Evolutionary conservation across 768 basidiomycete species (phyloP), one percentile per base, ranked within the genome.

Genomic region (Termitomyces sp.): DNA sequence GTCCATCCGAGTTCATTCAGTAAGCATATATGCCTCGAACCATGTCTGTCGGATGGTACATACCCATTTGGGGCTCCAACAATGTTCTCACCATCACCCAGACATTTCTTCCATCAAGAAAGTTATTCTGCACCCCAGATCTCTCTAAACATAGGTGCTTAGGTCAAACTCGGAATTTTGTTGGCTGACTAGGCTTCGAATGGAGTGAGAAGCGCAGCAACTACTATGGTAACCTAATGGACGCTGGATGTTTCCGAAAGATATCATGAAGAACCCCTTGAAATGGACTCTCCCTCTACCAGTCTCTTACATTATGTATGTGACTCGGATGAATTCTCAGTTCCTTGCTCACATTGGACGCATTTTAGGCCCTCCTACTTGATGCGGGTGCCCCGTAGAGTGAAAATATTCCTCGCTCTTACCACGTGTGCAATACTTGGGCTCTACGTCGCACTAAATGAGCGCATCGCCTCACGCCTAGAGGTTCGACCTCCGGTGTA

Each of bases 401-500:
- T 14, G 13, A 49, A 49, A 49, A 20, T 49, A 34, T 34, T 14
- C 47, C 7, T 49, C 13, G 20, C 22, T 49, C 14, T 49, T 34
- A 22, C 33, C 47, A 49, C 32, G 6, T 34, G 33, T 30, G 33
- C 20, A 8, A 9, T 34, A 32, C 47, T 49, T 34, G 20, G 33
- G 20, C n/a, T 22, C 32, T 49, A 16, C 20, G 44, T 9, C 12
- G n/a, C 12, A 5, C 30, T 18, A 7, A 30, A 22, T 18, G 20
- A 34, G 16, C 32, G 6, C 33, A 59, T 46, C 1, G 18, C 32
- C 10, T 47, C 60, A 30, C 49, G 53, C 32, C 60, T 50, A 5
- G 44, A 56, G 40, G 44, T 60, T 26, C 56, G 65, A 4, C 73
- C 73, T 1, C 74, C 73, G 9, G 69, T 62, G 0, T 75, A 69